Evolutionary conservation across 2,329 filamentous ascomycete genomes (phyloP).

Genomic region (Epicoccum sorghinum): DNA sequence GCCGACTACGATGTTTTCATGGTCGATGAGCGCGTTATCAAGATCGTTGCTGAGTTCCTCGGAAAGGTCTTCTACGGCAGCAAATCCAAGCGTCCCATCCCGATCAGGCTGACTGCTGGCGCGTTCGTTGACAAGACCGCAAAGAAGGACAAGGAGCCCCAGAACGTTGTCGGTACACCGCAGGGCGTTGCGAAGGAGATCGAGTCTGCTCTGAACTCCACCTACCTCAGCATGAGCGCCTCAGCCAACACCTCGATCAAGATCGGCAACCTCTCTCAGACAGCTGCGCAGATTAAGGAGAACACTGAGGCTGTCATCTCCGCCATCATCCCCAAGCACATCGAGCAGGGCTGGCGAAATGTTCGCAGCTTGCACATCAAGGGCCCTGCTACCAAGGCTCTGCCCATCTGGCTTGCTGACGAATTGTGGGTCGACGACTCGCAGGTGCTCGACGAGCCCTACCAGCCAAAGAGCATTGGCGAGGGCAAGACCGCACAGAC

Average conservation of each 20-base stretch:
- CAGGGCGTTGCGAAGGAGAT: conserved; percentile 79
- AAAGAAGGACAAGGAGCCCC: conserved; percentile 41
- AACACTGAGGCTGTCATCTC: conserved; percentile 74
- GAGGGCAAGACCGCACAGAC: conserved; percentile 37
- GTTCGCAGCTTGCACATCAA: conserved; percentile 88
- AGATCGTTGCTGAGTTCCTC: conserved; percentile 73
- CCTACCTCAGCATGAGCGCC: conserved; percentile 79
- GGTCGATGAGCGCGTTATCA: conserved; percentile 83
- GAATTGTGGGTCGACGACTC: conserved; percentile 86
- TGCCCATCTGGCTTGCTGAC: conserved; percentile 93
- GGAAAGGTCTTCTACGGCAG: conserved; percentile 93
- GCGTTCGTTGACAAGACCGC: conserved; percentile 65
- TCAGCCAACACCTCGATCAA: conserved; percentile 80
- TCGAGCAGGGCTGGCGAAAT: conserved; percentile 87
- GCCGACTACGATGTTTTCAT: conserved; percentile 92
- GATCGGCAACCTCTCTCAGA: conserved; percentile 77
- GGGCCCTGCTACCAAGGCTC: conserved; percentile 81
- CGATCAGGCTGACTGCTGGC: conserved; percentile 71
- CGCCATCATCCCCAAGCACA: conserved; percentile 75
- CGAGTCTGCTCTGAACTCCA: conserved; percentile 74
- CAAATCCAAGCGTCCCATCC: conserved; percentile 83
- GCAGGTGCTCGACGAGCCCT: conserved; percentile 68
- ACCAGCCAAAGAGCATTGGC: conserved; percentile 35
- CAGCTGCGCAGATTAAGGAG: conserved; percentile 74
- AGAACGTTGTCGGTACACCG: conserved; percentile 60